These are phyloP conservation scores for Mycena floridula DNA, from an alignment of 768 basidiomycete genomes.

Conservation along the genomic window DNA sequence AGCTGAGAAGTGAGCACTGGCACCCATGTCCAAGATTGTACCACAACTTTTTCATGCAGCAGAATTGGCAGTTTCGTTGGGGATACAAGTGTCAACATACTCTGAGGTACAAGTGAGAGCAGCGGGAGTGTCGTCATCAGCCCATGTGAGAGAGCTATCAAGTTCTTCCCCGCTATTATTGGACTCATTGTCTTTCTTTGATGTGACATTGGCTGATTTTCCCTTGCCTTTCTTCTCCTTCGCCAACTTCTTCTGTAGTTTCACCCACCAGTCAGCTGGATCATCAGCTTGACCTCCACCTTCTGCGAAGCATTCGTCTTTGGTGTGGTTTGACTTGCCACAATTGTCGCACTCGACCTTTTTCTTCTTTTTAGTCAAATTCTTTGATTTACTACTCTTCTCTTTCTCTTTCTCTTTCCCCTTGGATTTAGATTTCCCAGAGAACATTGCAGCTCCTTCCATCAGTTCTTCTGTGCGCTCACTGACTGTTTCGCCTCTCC, in stretches of 20 bases:
- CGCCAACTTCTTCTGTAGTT: slow-evolving; percentile 5
- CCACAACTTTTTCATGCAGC: background rate
- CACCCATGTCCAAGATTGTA: slow-evolving; percentile 25
- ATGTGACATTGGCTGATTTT: slow-evolving; percentile 2
- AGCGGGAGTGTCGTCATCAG: background rate
- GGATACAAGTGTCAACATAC: background rate
- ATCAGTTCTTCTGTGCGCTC: background rate
- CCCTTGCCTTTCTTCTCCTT: slow-evolving; percentile 4
- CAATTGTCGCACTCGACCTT: slow-evolving; percentile 22
- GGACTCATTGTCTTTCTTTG: background rate
- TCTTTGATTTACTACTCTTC: slow-evolving; percentile 4
- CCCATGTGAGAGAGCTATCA: background rate
- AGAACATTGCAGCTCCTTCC: background rate
- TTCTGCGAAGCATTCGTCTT: slow-evolving; percentile 21
- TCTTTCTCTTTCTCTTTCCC: slow-evolving; percentile 6
- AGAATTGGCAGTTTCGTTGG: background rate
- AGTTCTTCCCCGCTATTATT: slow-evolving; percentile 2
- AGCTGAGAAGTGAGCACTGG: slow-evolving; percentile 25
- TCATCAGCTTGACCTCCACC: slow-evolving; percentile 26
- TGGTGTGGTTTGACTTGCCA: slow-evolving; percentile 17
- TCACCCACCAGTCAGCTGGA: slow-evolving; percentile 20
- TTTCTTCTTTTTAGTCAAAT: slow-evolving; percentile 4
- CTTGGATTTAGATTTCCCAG: slow-evolving; percentile 3
- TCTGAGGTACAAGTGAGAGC: slow-evolving; percentile 7
- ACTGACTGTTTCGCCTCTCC: background rate